These are phyloP conservation scores for Cyclotella cryptica DNA, from an alignment of 108 stramenopile species.

Conservation along the genomic window DNA sequence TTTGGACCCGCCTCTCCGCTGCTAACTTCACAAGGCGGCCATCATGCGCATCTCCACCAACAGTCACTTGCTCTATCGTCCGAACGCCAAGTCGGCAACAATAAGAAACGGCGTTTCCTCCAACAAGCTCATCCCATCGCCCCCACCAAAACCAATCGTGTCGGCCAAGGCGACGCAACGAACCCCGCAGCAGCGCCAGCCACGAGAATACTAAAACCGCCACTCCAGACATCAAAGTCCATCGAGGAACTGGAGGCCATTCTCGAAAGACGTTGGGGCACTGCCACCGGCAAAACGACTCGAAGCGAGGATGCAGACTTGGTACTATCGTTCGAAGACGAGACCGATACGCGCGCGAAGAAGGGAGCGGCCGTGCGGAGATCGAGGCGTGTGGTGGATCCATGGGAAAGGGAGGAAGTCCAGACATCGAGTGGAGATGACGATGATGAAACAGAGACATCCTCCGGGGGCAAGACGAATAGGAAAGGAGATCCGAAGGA, in stretches of 20 bases:
- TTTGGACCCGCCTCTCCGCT: neutral
- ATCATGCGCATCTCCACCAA: too few relatives aligned
- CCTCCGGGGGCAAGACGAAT: neutral
- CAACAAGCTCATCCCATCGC: slow-evolving; percentile 42
- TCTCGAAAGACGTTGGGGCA: slow-evolving; percentile 75
- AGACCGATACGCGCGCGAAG: neutral
- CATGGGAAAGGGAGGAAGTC: slow-evolving; percentile 58
- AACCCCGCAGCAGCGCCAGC: neutral
- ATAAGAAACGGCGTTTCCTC: slow-evolving; percentile 42
- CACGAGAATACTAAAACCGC: slow-evolving; percentile 17
- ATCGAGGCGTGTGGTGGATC: slow-evolving; percentile 56
- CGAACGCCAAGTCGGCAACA: neutral
- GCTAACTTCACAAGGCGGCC: too few relatives aligned
- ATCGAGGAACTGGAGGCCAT: slow-evolving; percentile 80
- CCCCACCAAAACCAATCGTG: slow-evolving; percentile 2
- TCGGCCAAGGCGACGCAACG: neutral
- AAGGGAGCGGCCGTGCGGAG: slow-evolving; percentile 13
- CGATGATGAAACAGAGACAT: neutral
- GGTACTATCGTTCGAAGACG: slow-evolving; percentile 18
- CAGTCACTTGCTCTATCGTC: neutral
- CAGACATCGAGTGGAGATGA: neutral
- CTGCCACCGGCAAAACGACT: slow-evolving; percentile 23
- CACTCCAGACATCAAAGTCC: slow-evolving; percentile 59
- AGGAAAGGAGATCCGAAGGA: neutral
- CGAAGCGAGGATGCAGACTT: slow-evolving; percentile 41